Conservation (phyloP, 768 basidiomycete species). For the Wakefieldia striispora region DNA sequence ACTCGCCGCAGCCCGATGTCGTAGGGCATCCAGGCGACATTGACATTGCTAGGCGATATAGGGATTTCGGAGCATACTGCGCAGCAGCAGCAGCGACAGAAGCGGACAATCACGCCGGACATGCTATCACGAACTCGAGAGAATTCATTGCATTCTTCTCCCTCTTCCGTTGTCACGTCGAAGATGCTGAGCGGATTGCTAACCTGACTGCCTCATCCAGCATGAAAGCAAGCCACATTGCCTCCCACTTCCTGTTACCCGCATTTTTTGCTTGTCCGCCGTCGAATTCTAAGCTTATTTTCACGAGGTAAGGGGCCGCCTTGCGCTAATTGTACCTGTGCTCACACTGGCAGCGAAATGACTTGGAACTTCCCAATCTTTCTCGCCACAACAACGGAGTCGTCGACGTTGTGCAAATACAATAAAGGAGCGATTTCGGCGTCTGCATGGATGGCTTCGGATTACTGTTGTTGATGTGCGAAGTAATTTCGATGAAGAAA, state of each 20-base stretch:
- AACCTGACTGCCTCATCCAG: background rate
- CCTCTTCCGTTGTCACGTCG: background rate
- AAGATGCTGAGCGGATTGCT: background rate
- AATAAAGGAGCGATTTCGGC: background rate
- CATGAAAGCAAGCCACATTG: background rate
- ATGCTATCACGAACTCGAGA: background rate
- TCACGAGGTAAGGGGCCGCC: too few species aligned
- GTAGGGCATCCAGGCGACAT: too few species aligned
- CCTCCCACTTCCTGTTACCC: background rate
- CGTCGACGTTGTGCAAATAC: background rate
- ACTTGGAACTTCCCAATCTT: conserved; percentile 1
- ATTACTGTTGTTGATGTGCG: background rate
- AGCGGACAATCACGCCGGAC: too few species aligned
- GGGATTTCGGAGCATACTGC: too few species aligned
- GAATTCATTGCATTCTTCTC: conserved; percentile 1
- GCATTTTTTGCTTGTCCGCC: background rate
- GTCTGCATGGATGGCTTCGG: too few species aligned
- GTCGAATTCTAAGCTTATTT: too few species aligned
- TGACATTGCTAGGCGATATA: too few species aligned
- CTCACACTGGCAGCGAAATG: background rate
- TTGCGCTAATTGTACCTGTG: too few species aligned
- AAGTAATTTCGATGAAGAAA: background rate
- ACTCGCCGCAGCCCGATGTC: too few species aligned
- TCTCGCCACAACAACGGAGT: background rate
- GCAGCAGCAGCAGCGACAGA: too few species aligned